Conservation (phyloP, 2,329 filamentous ascomycete genomes). For the Fusarium vanettenii region DNA sequence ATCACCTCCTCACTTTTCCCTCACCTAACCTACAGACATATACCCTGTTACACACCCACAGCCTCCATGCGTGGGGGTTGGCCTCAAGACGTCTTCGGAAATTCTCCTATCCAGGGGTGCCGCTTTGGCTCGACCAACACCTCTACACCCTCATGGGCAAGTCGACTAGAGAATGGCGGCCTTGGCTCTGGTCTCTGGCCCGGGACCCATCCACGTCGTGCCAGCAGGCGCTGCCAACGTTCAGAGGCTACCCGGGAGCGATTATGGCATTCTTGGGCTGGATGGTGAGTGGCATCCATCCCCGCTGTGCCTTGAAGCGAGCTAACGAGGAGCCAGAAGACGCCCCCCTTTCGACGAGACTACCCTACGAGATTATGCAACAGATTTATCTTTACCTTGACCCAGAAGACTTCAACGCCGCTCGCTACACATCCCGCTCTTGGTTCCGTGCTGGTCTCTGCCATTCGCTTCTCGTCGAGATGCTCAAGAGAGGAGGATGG, state of each 20-base stretch:
- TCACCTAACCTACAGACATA: slow-evolving; percentile 1
- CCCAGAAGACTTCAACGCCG: slow-evolving; percentile 65
- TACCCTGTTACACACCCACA: neutral
- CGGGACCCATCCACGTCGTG: slow-evolving; percentile 18
- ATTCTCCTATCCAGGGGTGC: slow-evolving; percentile 44
- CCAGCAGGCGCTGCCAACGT: slow-evolving; percentile 20
- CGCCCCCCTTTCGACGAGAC: slow-evolving; percentile 40
- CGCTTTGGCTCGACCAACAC: slow-evolving; percentile 29
- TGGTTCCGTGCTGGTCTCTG: slow-evolving; percentile 72
- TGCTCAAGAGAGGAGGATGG: slow-evolving; percentile 69
- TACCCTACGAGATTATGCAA: slow-evolving; percentile 52
- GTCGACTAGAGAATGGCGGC: slow-evolving; percentile 21
- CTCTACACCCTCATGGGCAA: slow-evolving; percentile 11
- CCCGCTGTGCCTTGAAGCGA: neutral
- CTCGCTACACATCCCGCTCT: slow-evolving; percentile 67
- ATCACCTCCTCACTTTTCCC: neutral
- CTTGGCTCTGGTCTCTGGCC: slow-evolving; percentile 24
- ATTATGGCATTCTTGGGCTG: slow-evolving; percentile 4
- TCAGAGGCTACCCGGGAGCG: slow-evolving; percentile 18
- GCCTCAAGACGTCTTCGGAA: slow-evolving; percentile 43
- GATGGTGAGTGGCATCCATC: slow-evolving; percentile 11
- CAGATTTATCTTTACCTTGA: slow-evolving; percentile 49
- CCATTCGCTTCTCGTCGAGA: slow-evolving; percentile 58
- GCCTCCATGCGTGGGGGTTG: slow-evolving; percentile 13
- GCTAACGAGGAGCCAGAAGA: slow-evolving; percentile 12